These are phyloP conservation scores for Erodium moschatum DNA, from an alignment of 441 rosid genomes.

Conservation along the genomic window DNA sequence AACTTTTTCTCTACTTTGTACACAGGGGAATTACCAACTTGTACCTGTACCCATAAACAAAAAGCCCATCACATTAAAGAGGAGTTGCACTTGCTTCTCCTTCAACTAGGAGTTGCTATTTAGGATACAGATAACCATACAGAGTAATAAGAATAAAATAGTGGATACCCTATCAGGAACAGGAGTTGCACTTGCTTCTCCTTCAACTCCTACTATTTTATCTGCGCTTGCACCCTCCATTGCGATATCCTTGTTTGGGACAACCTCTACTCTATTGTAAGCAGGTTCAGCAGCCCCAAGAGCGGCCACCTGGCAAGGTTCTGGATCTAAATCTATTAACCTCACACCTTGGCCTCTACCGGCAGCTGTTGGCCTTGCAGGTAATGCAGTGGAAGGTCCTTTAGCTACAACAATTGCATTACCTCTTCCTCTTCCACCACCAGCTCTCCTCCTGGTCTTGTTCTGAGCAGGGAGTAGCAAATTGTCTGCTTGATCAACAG, in stretches of 20 bases:
- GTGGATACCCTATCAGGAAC: constrained; percentile 64
- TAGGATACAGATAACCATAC: neutral
- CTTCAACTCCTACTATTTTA: constrained; percentile 58
- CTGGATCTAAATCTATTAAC: constrained; percentile 72
- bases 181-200: constrained; percentile 75
- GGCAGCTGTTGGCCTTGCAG: constrained; percentile 59
- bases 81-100: neutral
- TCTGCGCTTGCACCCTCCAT: constrained; percentile 58
- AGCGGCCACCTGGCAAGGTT: constrained; percentile 66
- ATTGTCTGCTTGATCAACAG: constrained; percentile 51
- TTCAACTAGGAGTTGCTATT: no score
- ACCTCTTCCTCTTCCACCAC: constrained; percentile 89
- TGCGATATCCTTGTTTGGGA: constrained; percentile 67
- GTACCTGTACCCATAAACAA: constrained; percentile 35
- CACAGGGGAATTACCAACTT: constrained; percentile 55
- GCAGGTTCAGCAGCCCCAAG: constrained; percentile 58
- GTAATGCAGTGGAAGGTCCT: constrained; percentile 44
- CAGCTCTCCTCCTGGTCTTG: constrained; percentile 74
- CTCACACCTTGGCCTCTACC: constrained; percentile 88
- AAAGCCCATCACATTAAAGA: neutral
- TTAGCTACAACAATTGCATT: constrained; percentile 77
- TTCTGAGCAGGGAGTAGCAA: constrained; percentile 56
- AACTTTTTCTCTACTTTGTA: constrained; percentile 33
- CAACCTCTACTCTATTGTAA: constrained; percentile 58
- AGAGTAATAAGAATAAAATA: neutral